Base-by-base conservation (phyloP, 768 basidiomycete genomes). In the Coprinopsis cinerea region DNA sequence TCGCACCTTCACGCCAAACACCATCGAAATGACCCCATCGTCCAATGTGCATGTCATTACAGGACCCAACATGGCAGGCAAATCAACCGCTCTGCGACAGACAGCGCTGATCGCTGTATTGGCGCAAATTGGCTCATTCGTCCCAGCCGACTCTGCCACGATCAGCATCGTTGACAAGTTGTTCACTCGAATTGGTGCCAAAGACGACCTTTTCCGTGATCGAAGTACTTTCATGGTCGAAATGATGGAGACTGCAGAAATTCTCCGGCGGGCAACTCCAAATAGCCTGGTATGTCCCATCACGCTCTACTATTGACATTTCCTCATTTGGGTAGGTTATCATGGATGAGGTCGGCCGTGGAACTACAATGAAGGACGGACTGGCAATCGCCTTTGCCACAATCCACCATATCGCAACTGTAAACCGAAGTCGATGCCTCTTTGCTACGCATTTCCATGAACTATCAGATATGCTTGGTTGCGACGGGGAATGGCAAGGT, bases 361-460 rank as follows among this genome's bases (percentile, higher is more conserved):
- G 95, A 27, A 98, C 95, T 4, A 93, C 93, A 0, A 82, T 93
- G 6, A 82, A 82, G 53, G 94, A 96, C 59, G 95, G 95, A 9
- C 66, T 97, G 13, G 92, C 95, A 0, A 90, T 98, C 44, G 94
- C 96, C 15, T 97, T 92, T 60, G 89, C 91, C 4, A 83, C 91
- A 2, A 74, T 94, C 27, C 85, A 94, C 58, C 85, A 97, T 63
- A 75, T 97, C 17, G 67, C 82, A 32, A 68, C 77, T 28, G 75
- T 78, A 25, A 90, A 89, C 58, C 68, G 71, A 45, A 91, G 88
- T 61, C 81, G 92, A 15, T 77, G 90, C n/a, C 71, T 99, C 25
- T 99, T 98, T 61, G 95, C 95, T 5, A 99, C 95, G n/a, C 95
- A 99, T 67, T 97, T 96, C 61, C 94, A 98, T 63, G 93, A 97